Base-by-base conservation (phyloP, 805 yeast species). In the Nakazawaea ambrosiae region DNA sequence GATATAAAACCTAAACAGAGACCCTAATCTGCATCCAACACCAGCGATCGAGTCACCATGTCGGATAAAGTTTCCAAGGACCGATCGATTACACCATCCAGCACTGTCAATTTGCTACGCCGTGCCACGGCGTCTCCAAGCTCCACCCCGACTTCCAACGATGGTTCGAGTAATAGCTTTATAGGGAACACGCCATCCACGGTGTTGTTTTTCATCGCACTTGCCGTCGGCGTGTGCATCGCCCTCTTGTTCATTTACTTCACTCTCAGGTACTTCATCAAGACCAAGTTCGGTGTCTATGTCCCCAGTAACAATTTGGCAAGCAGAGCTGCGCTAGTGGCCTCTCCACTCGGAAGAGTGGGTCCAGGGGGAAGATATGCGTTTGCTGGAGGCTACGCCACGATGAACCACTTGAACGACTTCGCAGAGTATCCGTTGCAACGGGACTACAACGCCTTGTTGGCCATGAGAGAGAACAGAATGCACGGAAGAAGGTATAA, bases 171-270 rank as follows among this genome's bases (percentile, higher is more conserved):
- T 5, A 32, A 25, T 17, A 30, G 41, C 19, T 55, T 54, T 42
- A 51, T 60, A 14, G 65, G 63, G 5, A 70, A 66, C 46, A 63
- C 71, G 25, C 83, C 84, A 1, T 73, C 83, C 1, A 75, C 82
- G 1, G 75, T 77, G 25, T 57, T 79, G 22, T 79, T 79, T 55
- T 75, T 77, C 54, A 57, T 79, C 10, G 83, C 85, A 1, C 62
- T 79, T 25, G 72, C 79, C 1, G 73, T 77, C 11, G 85, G 84
- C 3, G 69, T 76, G 10, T 49, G 69, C 17, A 75, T 78, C 27
- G 82, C 83, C 4, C 16, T 64, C 0, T 51, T 75, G 20, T 75
- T 79, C 47, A 45, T 76, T 7, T 76, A 76, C 55, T 77, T 79
- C 63, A 73, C 84, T 9, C 49, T 73, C 36, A 58, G 83, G 34